Evolutionary conservation across 345 rosid genomes (phyloP), one percentile per base, ranked within the genome.

Genomic region (Dovyalis caffra): DNA sequence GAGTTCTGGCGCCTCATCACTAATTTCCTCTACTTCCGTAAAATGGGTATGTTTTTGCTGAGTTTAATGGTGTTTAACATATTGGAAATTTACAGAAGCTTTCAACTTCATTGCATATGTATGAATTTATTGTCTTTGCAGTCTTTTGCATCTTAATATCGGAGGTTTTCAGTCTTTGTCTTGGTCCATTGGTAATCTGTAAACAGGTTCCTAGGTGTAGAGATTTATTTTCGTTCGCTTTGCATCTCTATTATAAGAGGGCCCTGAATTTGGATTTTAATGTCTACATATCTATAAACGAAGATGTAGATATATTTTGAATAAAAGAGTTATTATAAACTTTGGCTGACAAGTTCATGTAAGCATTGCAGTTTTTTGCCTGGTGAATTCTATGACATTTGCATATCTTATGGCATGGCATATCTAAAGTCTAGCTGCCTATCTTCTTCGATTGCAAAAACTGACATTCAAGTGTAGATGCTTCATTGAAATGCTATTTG

Each of bases 1-100:
- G 94, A 96, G 76, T 84, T 90, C 80, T 96, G 99, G 99, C 98
- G 99, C 80, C 99, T 96, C 71, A 53, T 96, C 77, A 96, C 99
- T 38, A 96, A 96, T 81, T 96, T 96, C 86, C 80, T 96, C 67
- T 96, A 90, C 87, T 96, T 93, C 86, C 88, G 98, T 43, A 92
- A 91, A 83, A 91, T 93, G 98, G 98, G 99, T 88, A 86, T 79
- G 60, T 82, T 63, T 71, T 64, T 15, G 8, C 47, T n/a, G 61
- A 25, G 28, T 56, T 3, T 9, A 56, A 25, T 56, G 28, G 26
- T 56, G 61, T n/a, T 56, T 56, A 56, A 14, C 60, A 9, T 56
- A n/a, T 56, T 12, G 10, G 28, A 56, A n/a, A 23, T 56, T 23
- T 56, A n/a, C 25, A 28, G 12, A 56, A 56, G 61, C 61, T 56